Evolutionary conservation across 2,329 filamentous ascomycete genomes (phyloP), one percentile per base, ranked within the genome.

Genomic region (Ceratocystis diversiconidia): DNA sequence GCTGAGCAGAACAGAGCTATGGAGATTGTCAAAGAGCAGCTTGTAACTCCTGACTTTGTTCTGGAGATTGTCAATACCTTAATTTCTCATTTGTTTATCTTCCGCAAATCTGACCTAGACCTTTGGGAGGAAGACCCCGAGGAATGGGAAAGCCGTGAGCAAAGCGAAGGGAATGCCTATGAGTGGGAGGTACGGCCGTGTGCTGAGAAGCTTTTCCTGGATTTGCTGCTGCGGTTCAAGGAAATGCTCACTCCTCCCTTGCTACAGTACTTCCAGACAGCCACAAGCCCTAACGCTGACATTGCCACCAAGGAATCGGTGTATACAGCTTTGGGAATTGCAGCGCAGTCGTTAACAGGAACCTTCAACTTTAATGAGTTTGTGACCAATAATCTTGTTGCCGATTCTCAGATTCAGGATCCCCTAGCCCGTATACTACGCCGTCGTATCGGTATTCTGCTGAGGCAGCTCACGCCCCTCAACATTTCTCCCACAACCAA

Each of bases 41-140:
- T 99, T 0, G 81, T 99, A 57, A 89, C 86, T 3, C 80, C 89
- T 44, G 82, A 87, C 0, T 83, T 96, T 66, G 85, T 96, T 2
- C 79, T 87, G 17, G 85, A 92, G 69, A 87, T 95, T 70, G 90
- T 94, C 73, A 90, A 94, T 69, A 80, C 87, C 12, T 85, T 96
- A 65, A 89, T 99, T 63, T 90, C 88, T 0, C 86, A 88, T 70
- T 90, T 96, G 70, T 94, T 99, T 73, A 82, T 94, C 46, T 94
- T 97, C 74, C 85, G 90, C 43, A 83, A 88, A 67, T 85, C 85
- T 63, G 94, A 99, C 74, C 82, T 97, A 0, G 85, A 90, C 68
- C 88, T 90, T 66, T 99, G 94, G 94, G 88, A 95, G 72, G 88
- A 95, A 72, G 91, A 96, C 66, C 90, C 92, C 0, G 90, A 99